Evolutionary conservation across 805 yeast genomes (phyloP).

Genomic region (Metschnikowia sp.): DNA sequence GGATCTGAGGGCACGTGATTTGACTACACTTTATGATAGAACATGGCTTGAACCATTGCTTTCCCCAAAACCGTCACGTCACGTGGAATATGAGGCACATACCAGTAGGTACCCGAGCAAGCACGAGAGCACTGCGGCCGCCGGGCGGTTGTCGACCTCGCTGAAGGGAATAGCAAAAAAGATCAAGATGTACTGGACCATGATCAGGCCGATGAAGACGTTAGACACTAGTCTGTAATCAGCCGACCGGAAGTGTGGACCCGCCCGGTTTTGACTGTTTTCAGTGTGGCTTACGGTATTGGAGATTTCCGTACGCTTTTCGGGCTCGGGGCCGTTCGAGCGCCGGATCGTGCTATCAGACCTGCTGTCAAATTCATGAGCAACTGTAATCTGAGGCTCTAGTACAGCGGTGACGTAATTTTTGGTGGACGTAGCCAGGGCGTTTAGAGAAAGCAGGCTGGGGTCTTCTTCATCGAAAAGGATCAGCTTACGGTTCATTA

Average conservation of each 20-base stretch:
- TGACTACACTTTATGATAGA: no score
- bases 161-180: constrained; percentile 35
- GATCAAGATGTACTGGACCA: constrained; percentile 28
- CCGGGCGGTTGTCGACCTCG: constrained; percentile 30
- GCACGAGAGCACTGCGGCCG: constrained; percentile 19
- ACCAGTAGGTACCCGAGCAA: constrained; percentile 18
- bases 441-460: neutral
- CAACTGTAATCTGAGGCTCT: neutral
- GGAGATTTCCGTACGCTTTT: neutral
- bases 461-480: constrained; percentile 3
- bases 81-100: constrained; percentile 7
- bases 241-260: constrained; percentile 4
- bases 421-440: neutral
- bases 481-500: constrained; percentile 7
- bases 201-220: constrained; percentile 15
- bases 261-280: neutral
- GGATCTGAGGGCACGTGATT: neutral
- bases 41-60: no score
- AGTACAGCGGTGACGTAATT: neutral
- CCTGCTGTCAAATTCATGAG: neutral
- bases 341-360: constrained; percentile 2
- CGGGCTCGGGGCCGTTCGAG: neutral
- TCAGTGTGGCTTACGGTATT: neutral
- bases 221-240: constrained; percentile 9
- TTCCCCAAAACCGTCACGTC: no score